Percentiles rank a stretch among this genome's conserved stretches.
Conservation (phyloP, 2,329 filamentous ascomycete genomes). For the Penicillium brevicompactum region DNA sequence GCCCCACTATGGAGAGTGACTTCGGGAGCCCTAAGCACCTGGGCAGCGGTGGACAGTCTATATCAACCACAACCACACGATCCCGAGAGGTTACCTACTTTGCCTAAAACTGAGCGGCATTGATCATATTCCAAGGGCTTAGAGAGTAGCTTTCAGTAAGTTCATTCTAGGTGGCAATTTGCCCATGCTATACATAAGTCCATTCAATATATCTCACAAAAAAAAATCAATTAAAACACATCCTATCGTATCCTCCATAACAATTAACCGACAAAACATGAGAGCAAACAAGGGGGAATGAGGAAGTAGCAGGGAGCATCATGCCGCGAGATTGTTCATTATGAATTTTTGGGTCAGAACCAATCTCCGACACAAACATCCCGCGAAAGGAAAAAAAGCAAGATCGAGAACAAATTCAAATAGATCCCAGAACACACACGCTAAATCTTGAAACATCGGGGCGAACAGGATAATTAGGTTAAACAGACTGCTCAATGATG, state of each 20-base stretch:
- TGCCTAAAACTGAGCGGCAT: neutral
- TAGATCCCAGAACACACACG: slow-evolving; percentile 11
- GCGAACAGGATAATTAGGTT: slow-evolving; percentile 10
- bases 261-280: neutral
- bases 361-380: slow-evolving; percentile 8
- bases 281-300: slow-evolving; percentile 2
- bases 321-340: slow-evolving; percentile 15
- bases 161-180: neutral
- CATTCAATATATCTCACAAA: neutral
- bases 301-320: neutral
- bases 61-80: too few relatives aligned
- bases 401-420: neutral
- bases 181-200: neutral
- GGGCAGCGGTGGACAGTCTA: too few relatives aligned
- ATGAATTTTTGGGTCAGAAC: slow-evolving; percentile 20
- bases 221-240: slow-evolving; percentile 7
- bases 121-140: neutral
- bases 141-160: neutral
- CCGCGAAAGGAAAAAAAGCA: neutral
- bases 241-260: neutral
- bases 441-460: slow-evolving; percentile 17
- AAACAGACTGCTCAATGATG: slow-evolving; percentile 10
- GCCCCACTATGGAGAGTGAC: too few relatives aligned
- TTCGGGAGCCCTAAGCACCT: too few relatives aligned
- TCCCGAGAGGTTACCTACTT: too few relatives aligned